A percentile compares a stretch with the other conserved stretches of the same genome.
phyloP scores from a whole-genome alignment of 192 early-diverging fungal species.

The Backusella australiensis region DNA sequence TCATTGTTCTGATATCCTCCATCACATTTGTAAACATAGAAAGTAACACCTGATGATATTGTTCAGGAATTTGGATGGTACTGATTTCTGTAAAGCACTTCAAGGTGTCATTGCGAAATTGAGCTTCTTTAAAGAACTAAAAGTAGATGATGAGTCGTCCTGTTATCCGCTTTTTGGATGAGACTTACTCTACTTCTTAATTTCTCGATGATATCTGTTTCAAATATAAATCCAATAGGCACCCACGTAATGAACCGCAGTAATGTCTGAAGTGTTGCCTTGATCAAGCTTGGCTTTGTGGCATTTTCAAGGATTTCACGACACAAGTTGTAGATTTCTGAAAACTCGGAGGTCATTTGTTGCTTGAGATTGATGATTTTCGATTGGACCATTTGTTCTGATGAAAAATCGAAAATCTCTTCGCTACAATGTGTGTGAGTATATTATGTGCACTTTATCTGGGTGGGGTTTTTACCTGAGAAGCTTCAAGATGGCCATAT shows the following conservation, averaged over 20 bases:
- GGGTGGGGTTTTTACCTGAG: conserved; percentile 61
- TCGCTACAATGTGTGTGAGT: conserved; percentile 57
- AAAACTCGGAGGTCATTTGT: conserved; percentile 93
- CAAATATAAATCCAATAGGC: conserved; percentile 97
- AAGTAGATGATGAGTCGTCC: neutral
- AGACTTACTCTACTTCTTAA: conserved; percentile 71
- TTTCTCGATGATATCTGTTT: conserved; percentile 85
- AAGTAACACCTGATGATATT: conserved; percentile 88
- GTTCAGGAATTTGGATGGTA: conserved; percentile 67
- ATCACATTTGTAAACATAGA: conserved; percentile 84
- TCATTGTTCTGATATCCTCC: conserved; percentile 58
- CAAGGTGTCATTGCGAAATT: conserved; percentile 80
- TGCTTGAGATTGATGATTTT: conserved; percentile 93
- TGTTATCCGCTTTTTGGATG: too few species aligned
- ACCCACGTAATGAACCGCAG: conserved; percentile 98
- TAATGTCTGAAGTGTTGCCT: conserved; percentile 90
- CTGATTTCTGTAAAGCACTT: conserved; percentile 99
- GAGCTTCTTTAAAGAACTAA: conserved; percentile 4
- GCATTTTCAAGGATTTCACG: conserved; percentile 93
- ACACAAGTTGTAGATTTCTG: conserved; percentile 93
- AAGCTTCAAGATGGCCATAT: conserved; percentile 98
- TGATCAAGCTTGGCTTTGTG: conserved; percentile 83
- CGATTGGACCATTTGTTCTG: conserved; percentile 96
- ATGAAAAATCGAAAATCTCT: conserved; percentile 98
- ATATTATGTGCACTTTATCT: too few species aligned